Base-by-base conservation (phyloP, 257 asterid genomes). In the Plectranthus barbatus region DNA sequence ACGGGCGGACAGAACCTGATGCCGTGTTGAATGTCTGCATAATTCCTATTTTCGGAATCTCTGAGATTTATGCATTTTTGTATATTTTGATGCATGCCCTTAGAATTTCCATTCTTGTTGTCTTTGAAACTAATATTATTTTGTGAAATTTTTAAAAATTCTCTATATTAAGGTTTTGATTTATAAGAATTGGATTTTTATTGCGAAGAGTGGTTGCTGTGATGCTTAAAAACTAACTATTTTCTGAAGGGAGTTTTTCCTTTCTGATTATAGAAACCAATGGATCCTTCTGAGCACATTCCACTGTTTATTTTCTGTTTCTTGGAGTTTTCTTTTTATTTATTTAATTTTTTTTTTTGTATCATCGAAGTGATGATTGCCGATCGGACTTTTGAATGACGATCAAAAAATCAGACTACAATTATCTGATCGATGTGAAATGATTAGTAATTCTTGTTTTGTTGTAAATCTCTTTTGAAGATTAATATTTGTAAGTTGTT, bases 1-100 rank as follows among this genome's bases (percentile, higher is more conserved):
- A 88, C 91, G 94, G 94, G 91, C 91, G 96, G 96, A 74, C 94
- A 14, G 96, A 88, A 78, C 23, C 81, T 88, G 96, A 88, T 85
- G 96, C 91, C 87, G 47, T 85, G 96, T 76, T 69, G 96, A 88
- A 13, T 88, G 94, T 88, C 96, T 80, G 88, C 80, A 62, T 6
- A n/a, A 13, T 82, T 79, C 94, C 87, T 60, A n/a, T 21, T 20
- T 41, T 31, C 4, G 55, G 91, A 81, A 46, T 45, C 17, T 80
- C 90, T 85, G 79, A 74, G 79, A 34, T 42, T 10, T 2, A 26
- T 26, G 31, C 31, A 26, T 26, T 24, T 40, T n/a, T 8, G 15
- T 12, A 4, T n/a, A 0, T 4, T 42, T 42, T 42, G 2, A 42
- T 4, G 8, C 18, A 13, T 42, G 5, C 6, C 7, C 13, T 14